phyloP scores from a whole-genome alignment of 2,329 filamentous ascomycete genomes.

The Paracoccidioides brasiliensis region DNA sequence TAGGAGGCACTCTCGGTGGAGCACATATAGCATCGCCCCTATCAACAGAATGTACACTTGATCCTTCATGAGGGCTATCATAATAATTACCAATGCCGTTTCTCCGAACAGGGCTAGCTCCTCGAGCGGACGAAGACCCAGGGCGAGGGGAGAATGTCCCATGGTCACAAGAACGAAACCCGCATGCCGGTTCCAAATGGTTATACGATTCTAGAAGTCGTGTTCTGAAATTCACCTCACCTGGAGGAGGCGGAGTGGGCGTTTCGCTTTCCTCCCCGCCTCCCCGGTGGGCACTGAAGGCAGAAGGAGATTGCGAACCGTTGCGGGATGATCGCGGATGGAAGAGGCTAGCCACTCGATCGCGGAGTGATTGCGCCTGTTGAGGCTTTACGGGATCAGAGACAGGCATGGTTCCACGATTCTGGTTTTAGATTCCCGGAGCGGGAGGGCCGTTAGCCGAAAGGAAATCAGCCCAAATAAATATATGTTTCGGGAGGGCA shows the following conservation, averaged over 20 bases:
- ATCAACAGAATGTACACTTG: slow-evolving; percentile 19
- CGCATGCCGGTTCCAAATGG: slow-evolving; percentile 24
- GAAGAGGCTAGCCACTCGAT: slow-evolving; percentile 20
- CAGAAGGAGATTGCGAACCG: slow-evolving; percentile 8
- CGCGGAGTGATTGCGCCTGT: slow-evolving; percentile 19
- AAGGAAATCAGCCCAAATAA: not conserved
- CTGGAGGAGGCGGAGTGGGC: not conserved
- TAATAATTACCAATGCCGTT: slow-evolving; percentile 14
- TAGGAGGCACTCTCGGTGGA: slow-evolving; percentile 42
- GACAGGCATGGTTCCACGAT: slow-evolving; percentile 16
- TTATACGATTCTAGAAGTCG: slow-evolving; percentile 29
- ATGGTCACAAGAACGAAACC: slow-evolving; percentile 46
- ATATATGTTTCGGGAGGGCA: not conserved
- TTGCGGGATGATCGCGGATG: slow-evolving; percentile 12
- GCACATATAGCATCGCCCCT: slow-evolving; percentile 31
- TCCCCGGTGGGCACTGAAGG: not conserved
- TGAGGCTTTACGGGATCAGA: slow-evolving; percentile 12
- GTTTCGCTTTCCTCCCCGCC: not conserved
- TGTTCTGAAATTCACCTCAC: slow-evolving; percentile 22
- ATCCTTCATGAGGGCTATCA: slow-evolving; percentile 11
- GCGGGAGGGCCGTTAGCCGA: not conserved
- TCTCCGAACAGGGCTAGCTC: slow-evolving; percentile 20
- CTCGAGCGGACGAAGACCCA: slow-evolving; percentile 35
- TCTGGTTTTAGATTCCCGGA: slow-evolving; percentile 1
- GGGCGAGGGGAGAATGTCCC: slow-evolving; percentile 57